A percentile compares a stretch with the other conserved stretches of the same genome.
Evolutionary conservation across 257 asterid species (phyloP).

Genomic region (Leptodermis oblonga): DNA sequence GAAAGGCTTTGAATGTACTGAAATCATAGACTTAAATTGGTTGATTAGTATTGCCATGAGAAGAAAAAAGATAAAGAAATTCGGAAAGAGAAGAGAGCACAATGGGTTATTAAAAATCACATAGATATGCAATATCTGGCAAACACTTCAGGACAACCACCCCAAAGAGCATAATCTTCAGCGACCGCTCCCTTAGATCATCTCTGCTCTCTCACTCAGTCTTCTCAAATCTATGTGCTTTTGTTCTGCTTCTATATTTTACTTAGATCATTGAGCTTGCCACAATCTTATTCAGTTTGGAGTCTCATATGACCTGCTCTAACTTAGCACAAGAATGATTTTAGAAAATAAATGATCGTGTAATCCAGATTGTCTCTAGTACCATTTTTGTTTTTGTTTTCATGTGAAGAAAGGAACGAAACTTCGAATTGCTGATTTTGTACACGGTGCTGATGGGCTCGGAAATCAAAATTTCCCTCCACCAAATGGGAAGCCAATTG

Average conservation of each 20-base stretch:
- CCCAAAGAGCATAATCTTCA: not conserved
- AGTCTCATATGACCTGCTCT: not conserved
- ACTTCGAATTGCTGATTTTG: conserved; percentile 91
- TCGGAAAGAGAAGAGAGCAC: not conserved
- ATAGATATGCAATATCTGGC: not conserved
- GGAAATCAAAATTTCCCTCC: conserved; percentile 98
- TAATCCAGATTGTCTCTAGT: conserved; percentile 1
- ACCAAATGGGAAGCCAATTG: conserved; percentile 72
- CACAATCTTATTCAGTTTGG: not conserved
- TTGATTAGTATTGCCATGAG: not conserved
- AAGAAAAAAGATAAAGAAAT: not conserved
- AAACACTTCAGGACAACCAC: not conserved
- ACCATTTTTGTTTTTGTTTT: conserved; percentile 2
- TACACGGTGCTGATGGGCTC: conserved; percentile 96
- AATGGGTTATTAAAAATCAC: not conserved
- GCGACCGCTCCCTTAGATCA: not conserved
- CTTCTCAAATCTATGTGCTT: not conserved
- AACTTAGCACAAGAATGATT: too few species aligned
- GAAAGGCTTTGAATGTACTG: not conserved
- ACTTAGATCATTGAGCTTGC: not conserved
- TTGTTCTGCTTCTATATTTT: not conserved
- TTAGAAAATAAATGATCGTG: not conserved
- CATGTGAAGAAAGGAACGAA: conserved; percentile 82
- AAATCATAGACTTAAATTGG: not conserved
- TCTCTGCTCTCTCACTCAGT: not conserved